Conservation (phyloP, 352 stramenopile species). For the Globisporangium recalcitrans region DNA sequence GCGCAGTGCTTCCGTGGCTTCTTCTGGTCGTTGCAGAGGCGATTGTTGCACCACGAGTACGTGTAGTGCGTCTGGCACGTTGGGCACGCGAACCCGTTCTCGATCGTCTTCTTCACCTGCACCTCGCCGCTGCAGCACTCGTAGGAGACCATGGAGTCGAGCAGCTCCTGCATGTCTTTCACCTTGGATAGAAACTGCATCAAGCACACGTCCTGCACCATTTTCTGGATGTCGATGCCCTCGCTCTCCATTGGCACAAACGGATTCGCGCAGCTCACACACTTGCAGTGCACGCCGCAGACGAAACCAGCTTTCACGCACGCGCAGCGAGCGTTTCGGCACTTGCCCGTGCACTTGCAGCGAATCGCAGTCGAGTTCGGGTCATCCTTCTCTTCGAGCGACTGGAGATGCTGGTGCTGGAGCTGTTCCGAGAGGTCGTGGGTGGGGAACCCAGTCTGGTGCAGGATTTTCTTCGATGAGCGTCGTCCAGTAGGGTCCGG, state of each 20-base stretch:
- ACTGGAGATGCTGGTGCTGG: constrained; percentile 11
- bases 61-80: constrained; percentile 56
- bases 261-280: constrained; percentile 68
- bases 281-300: constrained; percentile 78
- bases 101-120: constrained; percentile 61
- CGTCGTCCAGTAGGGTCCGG: constrained; percentile 52
- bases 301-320: constrained; percentile 79
- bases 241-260: constrained; percentile 69
- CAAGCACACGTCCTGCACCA: constrained; percentile 67
- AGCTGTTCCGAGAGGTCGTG: constrained; percentile 5
- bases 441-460: constrained; percentile 26
- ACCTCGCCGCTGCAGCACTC: constrained; percentile 53
- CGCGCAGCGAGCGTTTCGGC: constrained; percentile 71
- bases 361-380: constrained; percentile 25
- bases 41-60: constrained; percentile 81
- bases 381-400: constrained; percentile 27
- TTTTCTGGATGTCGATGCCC: constrained; percentile 62
- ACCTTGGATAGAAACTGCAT: constrained; percentile 84
- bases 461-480: constrained; percentile 62
- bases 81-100: constrained; percentile 57
- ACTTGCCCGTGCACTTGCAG: constrained; percentile 83
- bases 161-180: constrained; percentile 78
- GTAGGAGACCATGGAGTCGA: constrained; percentile 63
- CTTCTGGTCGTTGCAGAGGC: constrained; percentile 67
- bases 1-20: constrained; percentile 75